phyloP scores from a whole-genome alignment of 192 early-diverging fungal genomes.

The Phycomyces blakesleeanus region DNA sequence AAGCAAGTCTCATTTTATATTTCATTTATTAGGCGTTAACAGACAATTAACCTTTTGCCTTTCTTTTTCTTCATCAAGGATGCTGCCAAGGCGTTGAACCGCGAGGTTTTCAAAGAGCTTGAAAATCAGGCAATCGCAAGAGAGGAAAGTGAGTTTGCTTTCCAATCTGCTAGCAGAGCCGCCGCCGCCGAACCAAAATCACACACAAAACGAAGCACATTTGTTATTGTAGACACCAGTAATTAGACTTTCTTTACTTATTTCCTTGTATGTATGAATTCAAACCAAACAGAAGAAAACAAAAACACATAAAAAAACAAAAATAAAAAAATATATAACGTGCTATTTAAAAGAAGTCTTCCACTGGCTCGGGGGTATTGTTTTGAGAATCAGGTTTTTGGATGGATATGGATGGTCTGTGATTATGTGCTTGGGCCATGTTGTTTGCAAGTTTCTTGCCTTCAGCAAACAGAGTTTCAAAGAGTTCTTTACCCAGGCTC shows the following conservation, averaged over 20 bases:
- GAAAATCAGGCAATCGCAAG: constrained; percentile 33
- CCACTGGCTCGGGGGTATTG: background rate
- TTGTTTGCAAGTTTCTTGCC: constrained; percentile 22
- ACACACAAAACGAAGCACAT: constrained; percentile 33
- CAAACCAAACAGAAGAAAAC: background rate
- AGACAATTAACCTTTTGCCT: too few relatives aligned
- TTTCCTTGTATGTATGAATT: constrained; percentile 7
- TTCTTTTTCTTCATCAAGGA: constrained; percentile 38
- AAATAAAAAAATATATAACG: background rate
- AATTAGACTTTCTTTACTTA: constrained; percentile 9
- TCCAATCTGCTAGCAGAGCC: background rate
- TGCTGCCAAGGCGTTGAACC: constrained; percentile 76
- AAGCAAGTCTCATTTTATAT: constrained; percentile 27
- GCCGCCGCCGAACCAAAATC: constrained; percentile 12
- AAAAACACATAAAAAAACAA: constrained; percentile 5
- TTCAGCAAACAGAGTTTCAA: constrained; percentile 41
- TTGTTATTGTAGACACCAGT: constrained; percentile 41
- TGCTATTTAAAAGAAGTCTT: background rate
- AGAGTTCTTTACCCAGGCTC: constrained; percentile 50
- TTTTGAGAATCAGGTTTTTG: background rate
- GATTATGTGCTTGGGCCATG: background rate
- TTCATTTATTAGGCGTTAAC: background rate
- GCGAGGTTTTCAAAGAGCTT: constrained; percentile 49
- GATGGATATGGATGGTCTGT: background rate
- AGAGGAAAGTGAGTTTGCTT: constrained; percentile 17